phyloP scores from a whole-genome alignment of 2,329 filamentous ascomycete genomes.

The Beauveria sp. region DNA sequence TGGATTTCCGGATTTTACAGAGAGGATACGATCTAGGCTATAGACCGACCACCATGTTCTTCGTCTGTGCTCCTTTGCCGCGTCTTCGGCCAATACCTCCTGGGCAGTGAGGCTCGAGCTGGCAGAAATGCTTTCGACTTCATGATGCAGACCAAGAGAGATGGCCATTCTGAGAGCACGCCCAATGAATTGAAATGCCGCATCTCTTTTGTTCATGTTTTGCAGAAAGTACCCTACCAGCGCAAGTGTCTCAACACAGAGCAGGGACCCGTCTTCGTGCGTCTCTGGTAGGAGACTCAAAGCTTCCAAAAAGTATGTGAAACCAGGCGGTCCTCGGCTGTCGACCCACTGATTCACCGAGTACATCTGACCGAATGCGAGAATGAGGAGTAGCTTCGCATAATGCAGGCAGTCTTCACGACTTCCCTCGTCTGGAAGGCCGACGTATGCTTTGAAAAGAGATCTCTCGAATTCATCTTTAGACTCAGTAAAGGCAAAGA shows the following conservation, averaged over 20 bases:
- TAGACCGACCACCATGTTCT: slow-evolving; percentile 51
- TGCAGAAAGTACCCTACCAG: slow-evolving; percentile 51
- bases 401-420: slow-evolving; percentile 40
- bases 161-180: slow-evolving; percentile 50
- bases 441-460: slow-evolving; percentile 35
- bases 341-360: slow-evolving; percentile 49
- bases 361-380: slow-evolving; percentile 50
- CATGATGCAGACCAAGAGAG: slow-evolving; percentile 47
- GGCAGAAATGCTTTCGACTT: slow-evolving; percentile 25
- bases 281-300: slow-evolving; percentile 45
- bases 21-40: slow-evolving; percentile 44
- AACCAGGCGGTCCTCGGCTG: slow-evolving; percentile 45
- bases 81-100: slow-evolving; percentile 25
- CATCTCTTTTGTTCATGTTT: slow-evolving; percentile 47
- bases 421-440: slow-evolving; percentile 33
- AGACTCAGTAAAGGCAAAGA: slow-evolving; percentile 45
- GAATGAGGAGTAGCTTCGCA: slow-evolving; percentile 43
- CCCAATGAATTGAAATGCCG: slow-evolving; percentile 47
- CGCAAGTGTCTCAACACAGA: slow-evolving; percentile 47
- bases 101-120: slow-evolving; percentile 15
- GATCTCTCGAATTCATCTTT: slow-evolving; percentile 35
- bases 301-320: slow-evolving; percentile 46
- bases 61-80: slow-evolving; percentile 39
- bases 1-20: slow-evolving; percentile 47
- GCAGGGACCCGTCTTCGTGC: slow-evolving; percentile 45